Conservation (phyloP, 2,329 filamentous ascomycete genomes). For the Penicillium sp. region DNA sequence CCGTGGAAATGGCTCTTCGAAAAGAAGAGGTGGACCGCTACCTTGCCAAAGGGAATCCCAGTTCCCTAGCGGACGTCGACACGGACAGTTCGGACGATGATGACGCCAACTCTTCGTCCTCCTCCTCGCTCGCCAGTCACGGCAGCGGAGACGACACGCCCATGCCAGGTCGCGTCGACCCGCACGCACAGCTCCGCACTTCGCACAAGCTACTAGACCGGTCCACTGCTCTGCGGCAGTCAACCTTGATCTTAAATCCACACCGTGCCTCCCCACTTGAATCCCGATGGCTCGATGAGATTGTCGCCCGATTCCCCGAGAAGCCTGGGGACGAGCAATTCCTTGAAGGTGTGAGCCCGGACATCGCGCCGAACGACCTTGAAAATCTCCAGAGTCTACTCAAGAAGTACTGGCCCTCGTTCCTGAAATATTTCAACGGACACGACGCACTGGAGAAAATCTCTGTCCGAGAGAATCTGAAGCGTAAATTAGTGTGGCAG, state of each 20-base stretch:
- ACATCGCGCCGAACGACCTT: slow-evolving; percentile 22
- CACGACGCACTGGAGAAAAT: slow-evolving; percentile 82
- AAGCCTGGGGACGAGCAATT: slow-evolving; percentile 7
- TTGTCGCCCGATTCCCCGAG: slow-evolving; percentile 41
- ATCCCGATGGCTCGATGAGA: slow-evolving; percentile 64
- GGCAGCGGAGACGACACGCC: slow-evolving; percentile 40
- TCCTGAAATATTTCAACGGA: slow-evolving; percentile 88
- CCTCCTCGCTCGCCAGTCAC: slow-evolving; percentile 40
- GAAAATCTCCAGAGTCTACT: slow-evolving; percentile 38
- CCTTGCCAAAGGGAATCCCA: slow-evolving; percentile 29
- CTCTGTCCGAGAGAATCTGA: slow-evolving; percentile 79
- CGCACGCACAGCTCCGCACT: slow-evolving; percentile 27
- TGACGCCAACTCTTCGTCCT: slow-evolving; percentile 37
- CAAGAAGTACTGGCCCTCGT: slow-evolving; percentile 67
- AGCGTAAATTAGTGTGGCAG: slow-evolving; percentile 66
- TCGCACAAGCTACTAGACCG: slow-evolving; percentile 37
- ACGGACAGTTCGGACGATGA: slow-evolving; percentile 21
- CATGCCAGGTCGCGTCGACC: slow-evolving; percentile 30
- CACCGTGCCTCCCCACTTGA: slow-evolving; percentile 77
- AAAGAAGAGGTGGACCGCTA: slow-evolving; percentile 59
- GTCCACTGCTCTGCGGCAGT: slow-evolving; percentile 40
- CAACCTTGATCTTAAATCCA: slow-evolving; percentile 73
- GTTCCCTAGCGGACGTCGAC: slow-evolving; percentile 23
- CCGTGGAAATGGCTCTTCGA: slow-evolving; percentile 71
- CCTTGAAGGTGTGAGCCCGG: slow-evolving; percentile 12